Evolutionary conservation across 192 early-diverging fungal species (phyloP).

Genomic region (Dissophora ornata): DNA sequence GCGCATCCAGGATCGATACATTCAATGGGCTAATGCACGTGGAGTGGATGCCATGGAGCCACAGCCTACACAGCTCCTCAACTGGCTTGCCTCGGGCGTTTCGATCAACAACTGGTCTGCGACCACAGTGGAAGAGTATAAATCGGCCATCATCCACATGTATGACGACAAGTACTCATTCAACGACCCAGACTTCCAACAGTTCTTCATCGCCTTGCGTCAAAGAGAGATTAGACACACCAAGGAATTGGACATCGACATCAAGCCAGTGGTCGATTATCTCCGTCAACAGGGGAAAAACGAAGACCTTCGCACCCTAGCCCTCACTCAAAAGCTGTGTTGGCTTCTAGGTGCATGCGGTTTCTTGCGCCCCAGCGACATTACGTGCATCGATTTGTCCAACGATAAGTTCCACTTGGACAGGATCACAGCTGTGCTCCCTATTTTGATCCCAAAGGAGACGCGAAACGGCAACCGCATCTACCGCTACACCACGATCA

Average conservation of each 20-base stretch:
- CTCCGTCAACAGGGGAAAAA: background rate
- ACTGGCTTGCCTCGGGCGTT: conserved; percentile 10
- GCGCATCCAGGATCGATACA: background rate
- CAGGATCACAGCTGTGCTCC: background rate
- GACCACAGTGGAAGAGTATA: background rate
- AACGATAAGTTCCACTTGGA: background rate
- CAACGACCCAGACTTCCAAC: background rate
- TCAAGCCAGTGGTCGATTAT: background rate
- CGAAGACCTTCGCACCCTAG: background rate
- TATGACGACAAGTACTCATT: conserved; percentile 10
- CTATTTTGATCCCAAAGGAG: conserved; percentile 26
- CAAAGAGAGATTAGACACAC: background rate
- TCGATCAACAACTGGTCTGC: background rate
- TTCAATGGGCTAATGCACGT: background rate
- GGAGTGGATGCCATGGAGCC: background rate
- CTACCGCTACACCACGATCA: background rate
- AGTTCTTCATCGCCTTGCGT: background rate
- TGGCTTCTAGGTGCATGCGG: conserved; percentile 19
- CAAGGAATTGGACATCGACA: conserved; percentile 5
- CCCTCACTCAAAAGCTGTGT: conserved; percentile 10
- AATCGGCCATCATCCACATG: conserved; percentile 4
- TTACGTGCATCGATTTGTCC: conserved; percentile 2
- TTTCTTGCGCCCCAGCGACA: conserved; percentile 32
- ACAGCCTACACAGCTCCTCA: conserved; percentile 6
- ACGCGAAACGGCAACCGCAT: conserved; percentile 9